Conservation (phyloP, 2,329 filamentous ascomycete genomes). For the Knoxdaviesia capensis region DNA sequence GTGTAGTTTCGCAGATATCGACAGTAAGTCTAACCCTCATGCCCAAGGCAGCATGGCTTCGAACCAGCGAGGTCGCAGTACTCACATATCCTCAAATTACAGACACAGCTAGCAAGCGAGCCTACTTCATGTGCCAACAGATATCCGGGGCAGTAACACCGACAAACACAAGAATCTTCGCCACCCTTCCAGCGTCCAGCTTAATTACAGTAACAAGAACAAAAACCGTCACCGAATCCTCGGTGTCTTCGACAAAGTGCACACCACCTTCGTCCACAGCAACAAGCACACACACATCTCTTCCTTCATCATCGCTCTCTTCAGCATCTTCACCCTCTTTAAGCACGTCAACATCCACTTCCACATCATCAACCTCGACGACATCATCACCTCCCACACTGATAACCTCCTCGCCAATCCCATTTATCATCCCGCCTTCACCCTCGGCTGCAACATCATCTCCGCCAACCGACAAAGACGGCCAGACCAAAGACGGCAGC, state of each 20-base stretch:
- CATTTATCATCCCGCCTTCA: background rate
- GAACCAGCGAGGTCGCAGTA: background rate
- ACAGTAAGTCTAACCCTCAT: background rate
- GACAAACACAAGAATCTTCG: background rate
- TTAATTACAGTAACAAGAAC: background rate
- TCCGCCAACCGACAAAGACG: conserved; percentile 3
- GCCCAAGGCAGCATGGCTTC: background rate
- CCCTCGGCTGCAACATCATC: conserved; percentile 5
- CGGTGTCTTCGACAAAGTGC: background rate
- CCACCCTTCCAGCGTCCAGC: background rate
- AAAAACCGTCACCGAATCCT: background rate
- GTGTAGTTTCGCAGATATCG: conserved; percentile 25
- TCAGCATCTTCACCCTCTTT: conserved; percentile 1
- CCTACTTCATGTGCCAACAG: background rate
- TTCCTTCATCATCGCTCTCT: background rate
- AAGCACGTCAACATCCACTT: background rate
- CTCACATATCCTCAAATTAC: background rate
- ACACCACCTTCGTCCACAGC: background rate
- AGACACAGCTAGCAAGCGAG: background rate
- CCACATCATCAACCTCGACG: conserved; percentile 1
- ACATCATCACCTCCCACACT: conserved; percentile 1
- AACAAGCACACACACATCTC: conserved; percentile 3
- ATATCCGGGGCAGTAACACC: background rate
- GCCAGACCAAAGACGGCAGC: conserved; percentile 3
- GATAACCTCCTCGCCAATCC: background rate